Evolutionary conservation across 306 rosid genomes (phyloP).

Genomic region (Oxytropis ochrocephala): DNA sequence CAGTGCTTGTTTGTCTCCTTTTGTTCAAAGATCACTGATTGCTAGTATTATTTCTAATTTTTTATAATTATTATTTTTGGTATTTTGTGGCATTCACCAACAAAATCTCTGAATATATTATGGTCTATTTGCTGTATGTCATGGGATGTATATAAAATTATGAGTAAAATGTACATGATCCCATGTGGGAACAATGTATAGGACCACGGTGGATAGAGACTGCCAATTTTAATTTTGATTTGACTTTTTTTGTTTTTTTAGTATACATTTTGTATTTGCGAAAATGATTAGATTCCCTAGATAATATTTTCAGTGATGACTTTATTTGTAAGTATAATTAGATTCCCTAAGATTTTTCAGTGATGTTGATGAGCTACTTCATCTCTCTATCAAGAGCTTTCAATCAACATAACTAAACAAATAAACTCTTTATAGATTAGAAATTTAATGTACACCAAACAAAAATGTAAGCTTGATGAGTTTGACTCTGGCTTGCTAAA

Average conservation of each 20-base stretch:
- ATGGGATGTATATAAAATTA: conserved; percentile 24
- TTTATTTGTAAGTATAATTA: neutral
- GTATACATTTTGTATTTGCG: neutral
- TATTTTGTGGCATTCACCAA: neutral
- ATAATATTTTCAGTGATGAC: neutral
- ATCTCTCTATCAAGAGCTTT: neutral
- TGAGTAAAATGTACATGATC: conserved; percentile 43
- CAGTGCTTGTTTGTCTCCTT: conserved; percentile 25
- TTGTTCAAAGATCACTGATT: conserved; percentile 17
- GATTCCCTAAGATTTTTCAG: too few species aligned
- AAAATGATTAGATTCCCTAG: conserved; percentile 13
- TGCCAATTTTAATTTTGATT: conserved; percentile 21
- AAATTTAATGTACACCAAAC: neutral
- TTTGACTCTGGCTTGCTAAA: neutral
- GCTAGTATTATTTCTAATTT: neutral
- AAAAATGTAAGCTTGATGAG: neutral
- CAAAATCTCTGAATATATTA: conserved; percentile 10
- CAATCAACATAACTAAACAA: neutral
- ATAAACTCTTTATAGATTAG: neutral
- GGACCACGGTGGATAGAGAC: conserved; percentile 27
- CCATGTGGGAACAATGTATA: conserved; percentile 40
- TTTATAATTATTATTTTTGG: neutral
- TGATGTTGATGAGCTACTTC: conserved; percentile 9
- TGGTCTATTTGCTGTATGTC: conserved; percentile 34
- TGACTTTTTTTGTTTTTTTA: conserved; percentile 16